phyloP scores from a whole-genome alignment of 1,284 basidiomycete species.

The Ceratobasidium sp. region DNA sequence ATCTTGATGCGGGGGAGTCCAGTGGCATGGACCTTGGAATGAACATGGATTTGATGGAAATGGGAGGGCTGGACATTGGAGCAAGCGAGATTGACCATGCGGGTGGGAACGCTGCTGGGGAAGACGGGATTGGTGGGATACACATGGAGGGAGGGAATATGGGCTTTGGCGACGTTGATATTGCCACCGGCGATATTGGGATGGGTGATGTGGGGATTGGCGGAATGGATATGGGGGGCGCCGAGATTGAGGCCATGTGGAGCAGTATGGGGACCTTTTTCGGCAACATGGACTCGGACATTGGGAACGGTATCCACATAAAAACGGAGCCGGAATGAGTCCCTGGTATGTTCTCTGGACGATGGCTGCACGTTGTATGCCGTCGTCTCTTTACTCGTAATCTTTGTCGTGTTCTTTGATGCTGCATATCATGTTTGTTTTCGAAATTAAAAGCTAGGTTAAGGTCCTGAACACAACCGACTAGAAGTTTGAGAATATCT shows the following conservation, averaged over 20 bases:
- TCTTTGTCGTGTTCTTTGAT: constrained; percentile 6
- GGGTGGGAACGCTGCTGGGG: not conserved
- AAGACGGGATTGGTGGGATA: constrained; percentile 8
- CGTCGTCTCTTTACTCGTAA: not conserved
- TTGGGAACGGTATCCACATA: constrained; percentile 22
- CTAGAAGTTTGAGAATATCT: constrained; percentile 13
- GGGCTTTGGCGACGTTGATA: constrained; percentile 26
- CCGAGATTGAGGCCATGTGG: constrained; percentile 34
- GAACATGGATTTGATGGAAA: constrained; percentile 40
- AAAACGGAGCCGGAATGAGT: constrained; percentile 43
- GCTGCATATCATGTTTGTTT: not conserved
- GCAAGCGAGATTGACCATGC: constrained; percentile 21
- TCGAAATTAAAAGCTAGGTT: constrained; percentile 11
- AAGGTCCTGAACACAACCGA: not conserved
- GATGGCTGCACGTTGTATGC: constrained; percentile 7
- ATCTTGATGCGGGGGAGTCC: constrained; percentile 21
- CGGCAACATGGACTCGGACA: constrained; percentile 7
- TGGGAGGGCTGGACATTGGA: constrained; percentile 33
- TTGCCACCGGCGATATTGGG: constrained; percentile 7
- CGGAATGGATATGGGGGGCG: constrained; percentile 20
- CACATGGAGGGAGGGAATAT: constrained; percentile 19
- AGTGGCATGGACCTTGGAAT: constrained; percentile 34
- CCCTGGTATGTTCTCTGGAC: constrained; percentile 17
- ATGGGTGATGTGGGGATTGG: constrained; percentile 17
- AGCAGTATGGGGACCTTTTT: constrained; percentile 21